A percentile compares a stretch with the other conserved stretches of the same genome.
Evolutionary conservation across 371 early-diverging fungal genomes (phyloP).

Genomic region (Mucor ambiguus): DNA sequence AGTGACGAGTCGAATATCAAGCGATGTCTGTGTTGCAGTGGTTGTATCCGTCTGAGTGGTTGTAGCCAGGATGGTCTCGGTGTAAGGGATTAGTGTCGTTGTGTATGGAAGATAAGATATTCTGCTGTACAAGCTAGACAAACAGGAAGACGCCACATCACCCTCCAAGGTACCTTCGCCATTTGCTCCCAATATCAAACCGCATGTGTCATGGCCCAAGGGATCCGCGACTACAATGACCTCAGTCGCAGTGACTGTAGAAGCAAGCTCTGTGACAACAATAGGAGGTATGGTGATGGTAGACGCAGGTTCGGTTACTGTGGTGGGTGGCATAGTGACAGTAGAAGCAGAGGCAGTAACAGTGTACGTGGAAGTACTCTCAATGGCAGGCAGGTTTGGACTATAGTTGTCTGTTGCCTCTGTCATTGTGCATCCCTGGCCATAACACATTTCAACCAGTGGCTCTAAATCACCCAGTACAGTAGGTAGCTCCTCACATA

Average conservation of each 20-base stretch:
- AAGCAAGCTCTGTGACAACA: background rate
- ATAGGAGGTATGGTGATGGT: background rate
- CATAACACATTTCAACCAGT: background rate
- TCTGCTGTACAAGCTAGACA: constrained; percentile 3
- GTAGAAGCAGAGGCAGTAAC: background rate
- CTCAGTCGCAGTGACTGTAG: background rate
- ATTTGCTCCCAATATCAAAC: background rate
- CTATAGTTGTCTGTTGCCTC: background rate
- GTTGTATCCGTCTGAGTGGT: background rate
- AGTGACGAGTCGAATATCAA: background rate
- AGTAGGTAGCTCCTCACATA: background rate
- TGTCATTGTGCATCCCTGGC: background rate
- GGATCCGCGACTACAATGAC: background rate
- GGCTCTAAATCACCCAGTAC: background rate
- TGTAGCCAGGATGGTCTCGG: background rate
- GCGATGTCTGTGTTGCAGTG: background rate
- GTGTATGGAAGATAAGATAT: background rate
- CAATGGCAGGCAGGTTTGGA: too few species aligned
- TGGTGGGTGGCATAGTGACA: too few species aligned
- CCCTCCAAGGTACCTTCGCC: background rate
- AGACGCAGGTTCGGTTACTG: background rate
- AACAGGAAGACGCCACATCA: background rate
- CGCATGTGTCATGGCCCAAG: background rate
- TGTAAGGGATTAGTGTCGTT: background rate
- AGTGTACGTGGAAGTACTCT: background rate